Evolutionary conservation across 768 basidiomycete species (phyloP), one percentile per base, ranked within the genome.

Genomic region (Lyophyllum decastes): DNA sequence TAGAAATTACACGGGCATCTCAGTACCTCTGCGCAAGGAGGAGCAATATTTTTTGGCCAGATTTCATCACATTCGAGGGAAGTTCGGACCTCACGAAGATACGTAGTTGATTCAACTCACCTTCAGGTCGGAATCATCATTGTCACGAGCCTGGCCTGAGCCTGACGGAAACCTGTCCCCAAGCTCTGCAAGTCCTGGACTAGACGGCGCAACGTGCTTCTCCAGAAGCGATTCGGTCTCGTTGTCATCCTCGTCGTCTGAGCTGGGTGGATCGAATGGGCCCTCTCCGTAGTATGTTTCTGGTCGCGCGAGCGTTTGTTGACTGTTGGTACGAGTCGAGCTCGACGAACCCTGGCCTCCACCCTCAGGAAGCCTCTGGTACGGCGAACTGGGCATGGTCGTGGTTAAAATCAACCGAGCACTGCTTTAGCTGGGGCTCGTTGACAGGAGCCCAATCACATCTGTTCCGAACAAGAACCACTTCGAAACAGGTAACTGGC

Each of bases 221-320:
- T 83, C 83, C 30, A 82, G 60, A 19, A 85, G 73, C 8, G 76
- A 81, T 10, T 40, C 61, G 2, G 46, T 61, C 40, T 65, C 62
- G 19, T 48, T 77, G 25, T 82, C 80, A 54, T 82, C 80, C 55
- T 87, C 89, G n/a, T 88, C 88, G 48, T 87, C 87, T n/a, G 90
- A 91, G 64, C 88, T 89, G 7, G 90, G 88, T 21, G 87, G 80
- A 61, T 90, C 88, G 65, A 92, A 93, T 0, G 84, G 79, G 0
- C 90, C 89, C 19, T 92, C 90, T 27, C 81, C 87, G 62, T 92
- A 92, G 72, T 92, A 92, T 6, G 66, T 71, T 27, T 67, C 64
- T 6, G 76, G 74, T 35, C 61, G 52, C 26, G 22, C 60, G 21
- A 60, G 25, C 26, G 58, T 19, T 21, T 38, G 35, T 51, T 58